Conservation (phyloP, 345 rosid genomes). For the Angophora floribunda region DNA sequence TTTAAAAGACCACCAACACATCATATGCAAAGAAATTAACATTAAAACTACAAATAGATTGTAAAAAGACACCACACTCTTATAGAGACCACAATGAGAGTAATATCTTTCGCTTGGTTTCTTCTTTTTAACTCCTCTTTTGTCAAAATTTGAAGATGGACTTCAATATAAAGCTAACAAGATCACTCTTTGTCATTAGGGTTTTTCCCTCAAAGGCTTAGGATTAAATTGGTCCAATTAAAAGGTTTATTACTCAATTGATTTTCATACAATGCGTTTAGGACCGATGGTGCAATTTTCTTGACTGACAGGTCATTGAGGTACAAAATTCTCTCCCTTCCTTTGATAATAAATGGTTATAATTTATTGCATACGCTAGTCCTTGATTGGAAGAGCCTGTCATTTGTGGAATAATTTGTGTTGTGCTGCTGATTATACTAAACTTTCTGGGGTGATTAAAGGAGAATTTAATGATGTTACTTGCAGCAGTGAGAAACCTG, state of each 20-base stretch:
- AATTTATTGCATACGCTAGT: not conserved
- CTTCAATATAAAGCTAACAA: not conserved
- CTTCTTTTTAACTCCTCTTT: not conserved
- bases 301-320: not conserved
- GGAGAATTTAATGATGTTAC: no score
- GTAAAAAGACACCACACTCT: not conserved
- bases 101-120: no score
- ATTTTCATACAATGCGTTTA: not conserved
- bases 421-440: no score
- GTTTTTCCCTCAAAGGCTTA: not conserved
- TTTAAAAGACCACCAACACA: no score
- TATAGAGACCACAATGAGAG: not conserved
- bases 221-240: not conserved
- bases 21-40: not conserved
- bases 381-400: not conserved
- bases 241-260: not conserved
- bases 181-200: not conserved
- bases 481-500: no score
- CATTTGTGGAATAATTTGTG: not conserved
- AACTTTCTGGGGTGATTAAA: no score
- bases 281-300: not conserved
- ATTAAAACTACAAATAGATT: not conserved
- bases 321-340: not conserved
- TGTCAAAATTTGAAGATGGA: not conserved
- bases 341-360: not conserved